Conservation (phyloP, 83 land plant species). For the Larix sibirica region DNA sequence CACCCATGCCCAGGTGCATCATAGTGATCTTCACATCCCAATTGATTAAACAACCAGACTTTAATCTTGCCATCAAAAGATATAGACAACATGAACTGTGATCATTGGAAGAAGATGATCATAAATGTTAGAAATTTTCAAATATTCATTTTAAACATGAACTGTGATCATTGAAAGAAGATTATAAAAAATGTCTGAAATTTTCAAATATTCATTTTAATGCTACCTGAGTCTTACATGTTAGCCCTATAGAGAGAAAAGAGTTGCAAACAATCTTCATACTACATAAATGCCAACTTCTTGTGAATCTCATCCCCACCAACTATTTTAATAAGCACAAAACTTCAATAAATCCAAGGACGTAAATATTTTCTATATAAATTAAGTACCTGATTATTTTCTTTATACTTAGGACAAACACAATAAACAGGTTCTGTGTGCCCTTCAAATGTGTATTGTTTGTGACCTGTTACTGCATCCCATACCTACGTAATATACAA, state of each 20-base stretch:
- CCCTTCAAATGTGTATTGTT: slow-evolving; percentile 78
- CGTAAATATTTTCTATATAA: slow-evolving; percentile 69
- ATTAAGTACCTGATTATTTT: slow-evolving; percentile 65
- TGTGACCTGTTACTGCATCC: slow-evolving; percentile 82
- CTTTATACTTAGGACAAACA: slow-evolving; percentile 88
- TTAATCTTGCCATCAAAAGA: slow-evolving; percentile 75
- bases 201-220: too few relatives aligned
- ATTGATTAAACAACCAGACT: slow-evolving; percentile 69
- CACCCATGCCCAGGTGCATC: slow-evolving; percentile 78
- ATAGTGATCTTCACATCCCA: slow-evolving; percentile 69
- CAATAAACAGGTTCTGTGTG: slow-evolving; percentile 95
- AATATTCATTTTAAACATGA: slow-evolving; percentile 24
- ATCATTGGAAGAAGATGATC: too few relatives aligned
- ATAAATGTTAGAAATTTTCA: too few relatives aligned
- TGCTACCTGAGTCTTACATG: too few relatives aligned
- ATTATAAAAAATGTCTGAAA: too few relatives aligned
- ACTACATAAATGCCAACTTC: too few relatives aligned
- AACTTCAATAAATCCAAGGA: slow-evolving; percentile 7
- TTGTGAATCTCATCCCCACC: too few relatives aligned
- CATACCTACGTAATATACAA: slow-evolving; percentile 56
- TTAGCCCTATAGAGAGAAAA: too few relatives aligned
- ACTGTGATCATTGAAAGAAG: slow-evolving; percentile 24
- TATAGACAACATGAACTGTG: slow-evolving; percentile 72
- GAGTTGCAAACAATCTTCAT: too few relatives aligned
- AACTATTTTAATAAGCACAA: too few relatives aligned